A percentile compares a stretch with the other conserved stretches of the same genome.
Evolutionary conservation across 192 early-diverging fungal species (phyloP).

Genomic region (Coemansia guatemalensis): DNA sequence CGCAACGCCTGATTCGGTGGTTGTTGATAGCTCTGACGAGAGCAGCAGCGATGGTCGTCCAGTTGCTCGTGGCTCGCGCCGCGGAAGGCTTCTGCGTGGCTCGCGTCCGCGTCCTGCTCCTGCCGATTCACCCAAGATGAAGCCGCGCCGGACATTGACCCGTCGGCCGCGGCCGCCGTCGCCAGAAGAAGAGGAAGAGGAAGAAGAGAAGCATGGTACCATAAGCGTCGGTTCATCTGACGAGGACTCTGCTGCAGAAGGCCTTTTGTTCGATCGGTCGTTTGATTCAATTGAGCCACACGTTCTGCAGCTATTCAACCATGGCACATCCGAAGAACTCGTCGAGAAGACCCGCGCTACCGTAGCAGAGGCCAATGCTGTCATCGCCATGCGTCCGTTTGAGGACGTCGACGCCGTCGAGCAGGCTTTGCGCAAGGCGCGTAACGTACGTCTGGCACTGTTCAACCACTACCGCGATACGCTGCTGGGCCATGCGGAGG

Average conservation of each 20-base stretch:
- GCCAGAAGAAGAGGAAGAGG: too few species aligned
- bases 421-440: conserved; percentile 52
- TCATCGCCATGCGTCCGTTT: conserved; percentile 60
- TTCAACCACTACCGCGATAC: conserved; percentile 49
- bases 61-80: conserved; percentile 10
- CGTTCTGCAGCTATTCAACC: conserved; percentile 42
- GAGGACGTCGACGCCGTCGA: conserved; percentile 55
- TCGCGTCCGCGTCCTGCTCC: conserved; percentile 3
- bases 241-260: conserved; percentile 25
- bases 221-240: conserved; percentile 14
- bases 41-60: not conserved
- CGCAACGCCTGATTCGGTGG: conserved; percentile 15
- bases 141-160: conserved; percentile 14
- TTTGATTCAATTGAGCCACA: conserved; percentile 41
- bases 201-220: not conserved
- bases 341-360: conserved; percentile 38
- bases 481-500: conserved; percentile 46
- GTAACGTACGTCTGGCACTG: conserved; percentile 64
- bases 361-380: conserved; percentile 32
- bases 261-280: conserved; percentile 10
- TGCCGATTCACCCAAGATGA: not conserved
- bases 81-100: conserved; percentile 31
- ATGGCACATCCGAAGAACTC: conserved; percentile 24
- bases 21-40: conserved; percentile 10
- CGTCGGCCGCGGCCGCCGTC: conserved; percentile 3